Base-by-base conservation (phyloP, 371 early-diverging fungal genomes). In the Apophysomyces sp. region DNA sequence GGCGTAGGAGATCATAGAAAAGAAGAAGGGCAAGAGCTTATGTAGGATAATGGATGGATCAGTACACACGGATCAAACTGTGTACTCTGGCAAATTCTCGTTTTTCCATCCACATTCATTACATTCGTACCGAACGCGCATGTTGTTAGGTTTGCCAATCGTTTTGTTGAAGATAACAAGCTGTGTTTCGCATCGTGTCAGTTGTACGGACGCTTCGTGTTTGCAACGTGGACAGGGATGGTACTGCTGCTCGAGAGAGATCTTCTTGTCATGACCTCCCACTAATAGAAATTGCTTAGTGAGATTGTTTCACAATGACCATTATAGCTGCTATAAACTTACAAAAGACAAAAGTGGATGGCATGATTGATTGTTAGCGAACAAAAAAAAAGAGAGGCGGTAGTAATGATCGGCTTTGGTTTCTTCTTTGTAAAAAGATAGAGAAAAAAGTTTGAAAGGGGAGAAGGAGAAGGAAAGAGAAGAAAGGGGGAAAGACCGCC, bases 191-290 rank as follows among this genome's bases (percentile, higher is more conserved):
- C 60, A 67, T 12, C 79, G 73, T 12, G 76, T 79, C 13, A 79
- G 49, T 54, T 73, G 74, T 8, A 79, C 79, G 13, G 72, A 66
- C n/a, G 65, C 52, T 51, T 57, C 36, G 41, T 58, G 62, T 16
- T 68, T 67, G 54, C 79, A 79, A 11, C 68, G 65, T 13, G 79
- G 79, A 34, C 79, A 79, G 29, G 68, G 72, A 51, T 79, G 79
- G 39, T 61, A 63, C 57, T 70, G 72, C 26, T 73, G 73, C 57
- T 79, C 79, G 12, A 79, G 55, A 24, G 67, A 57, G 30, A 79
- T 66, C 56, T 76, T 78, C 39, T 66, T 66, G 39, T 65, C 77
- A 34, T 71, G 66, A 13, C 69, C 73, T 29, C 73, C 73, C 11
- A 76, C 76, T 76, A 52, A n/a, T 21, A 40, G 55, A 7, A 1